Conservation (phyloP, 345 rosid genomes). For the Toxicodendron radicans region DNA sequence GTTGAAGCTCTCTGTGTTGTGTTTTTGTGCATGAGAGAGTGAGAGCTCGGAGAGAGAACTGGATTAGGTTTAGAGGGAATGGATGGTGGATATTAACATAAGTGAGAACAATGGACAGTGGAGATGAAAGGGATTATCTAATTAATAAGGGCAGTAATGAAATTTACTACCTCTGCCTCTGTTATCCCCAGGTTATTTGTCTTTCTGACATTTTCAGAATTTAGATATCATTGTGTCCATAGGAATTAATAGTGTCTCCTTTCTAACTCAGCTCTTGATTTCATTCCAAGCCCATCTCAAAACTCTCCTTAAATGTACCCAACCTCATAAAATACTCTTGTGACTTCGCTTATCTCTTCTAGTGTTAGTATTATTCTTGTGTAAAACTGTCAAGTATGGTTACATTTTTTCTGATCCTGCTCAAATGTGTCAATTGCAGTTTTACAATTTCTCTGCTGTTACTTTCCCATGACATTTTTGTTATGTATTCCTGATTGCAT, state of each 20-base stretch:
- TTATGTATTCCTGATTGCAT: slow-evolving; percentile 22
- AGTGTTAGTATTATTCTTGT: too few species aligned
- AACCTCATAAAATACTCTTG: background rate
- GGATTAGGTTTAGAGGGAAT: background rate
- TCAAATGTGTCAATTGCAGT: background rate
- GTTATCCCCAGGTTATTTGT: too few species aligned
- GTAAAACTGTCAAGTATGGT: background rate
- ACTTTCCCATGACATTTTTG: background rate
- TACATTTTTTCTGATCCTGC: background rate
- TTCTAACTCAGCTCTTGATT: too few species aligned
- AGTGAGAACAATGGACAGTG: slow-evolving; percentile 13
- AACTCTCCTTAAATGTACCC: background rate
- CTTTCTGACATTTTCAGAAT: too few species aligned
- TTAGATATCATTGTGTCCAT: too few species aligned
- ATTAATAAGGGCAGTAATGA: too few species aligned
- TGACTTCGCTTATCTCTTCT: too few species aligned
- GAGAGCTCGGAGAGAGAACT: background rate
- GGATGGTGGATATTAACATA: slow-evolving; percentile 4
- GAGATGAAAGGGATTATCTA: slow-evolving; percentile 14
- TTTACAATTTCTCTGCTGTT: background rate
- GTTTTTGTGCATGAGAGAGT: slow-evolving; percentile 2
- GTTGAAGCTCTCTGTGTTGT: background rate
- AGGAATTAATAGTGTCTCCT: too few species aligned
- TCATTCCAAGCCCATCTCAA: background rate
- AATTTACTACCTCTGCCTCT: too few species aligned